phyloP scores from a whole-genome alignment of 1,284 basidiomycete species.

The Cryptococcus amylolentus region DNA sequence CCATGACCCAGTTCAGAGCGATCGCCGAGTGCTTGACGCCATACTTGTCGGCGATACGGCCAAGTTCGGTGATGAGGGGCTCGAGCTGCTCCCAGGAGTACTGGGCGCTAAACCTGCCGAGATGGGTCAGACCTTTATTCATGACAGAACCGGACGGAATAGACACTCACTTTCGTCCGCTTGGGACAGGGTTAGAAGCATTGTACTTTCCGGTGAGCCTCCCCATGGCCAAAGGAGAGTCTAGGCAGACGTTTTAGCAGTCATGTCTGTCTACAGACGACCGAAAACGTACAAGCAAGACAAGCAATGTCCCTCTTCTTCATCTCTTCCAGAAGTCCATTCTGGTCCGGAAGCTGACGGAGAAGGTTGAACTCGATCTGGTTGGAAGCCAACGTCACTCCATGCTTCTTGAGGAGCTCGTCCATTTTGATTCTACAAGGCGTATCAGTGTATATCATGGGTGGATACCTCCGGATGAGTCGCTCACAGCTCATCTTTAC shows the following conservation, averaged over 20 bases:
- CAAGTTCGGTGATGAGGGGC: conserved; percentile 37
- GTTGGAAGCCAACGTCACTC: conserved; percentile 40
- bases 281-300: conserved; percentile 36
- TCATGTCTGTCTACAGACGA: neutral
- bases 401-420: conserved; percentile 30
- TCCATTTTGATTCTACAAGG: conserved; percentile 31
- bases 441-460: neutral
- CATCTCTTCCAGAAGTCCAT: conserved; percentile 39
- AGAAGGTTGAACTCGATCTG: conserved; percentile 45
- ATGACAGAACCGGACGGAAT: neutral
- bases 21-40: conserved; percentile 39
- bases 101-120: conserved; percentile 16
- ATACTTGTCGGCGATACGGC: conserved; percentile 34
- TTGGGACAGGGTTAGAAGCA: conserved; percentile 36
- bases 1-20: conserved; percentile 48
- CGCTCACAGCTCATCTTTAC: conserved; percentile 38
- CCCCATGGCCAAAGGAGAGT: conserved; percentile 46
- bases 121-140: conserved; percentile 15
- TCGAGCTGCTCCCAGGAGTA: conserved; percentile 38
- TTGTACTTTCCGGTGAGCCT: conserved; percentile 46
- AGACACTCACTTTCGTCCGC: conserved; percentile 22
- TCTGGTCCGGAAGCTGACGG: conserved; percentile 34
- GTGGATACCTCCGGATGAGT: no score
- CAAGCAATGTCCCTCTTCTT: conserved; percentile 39
- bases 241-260: conserved; percentile 12